These are phyloP conservation scores for Mycoemilia scoparia DNA, from an alignment of 192 early-diverging fungal genomes.

Conservation along the genomic window DNA sequence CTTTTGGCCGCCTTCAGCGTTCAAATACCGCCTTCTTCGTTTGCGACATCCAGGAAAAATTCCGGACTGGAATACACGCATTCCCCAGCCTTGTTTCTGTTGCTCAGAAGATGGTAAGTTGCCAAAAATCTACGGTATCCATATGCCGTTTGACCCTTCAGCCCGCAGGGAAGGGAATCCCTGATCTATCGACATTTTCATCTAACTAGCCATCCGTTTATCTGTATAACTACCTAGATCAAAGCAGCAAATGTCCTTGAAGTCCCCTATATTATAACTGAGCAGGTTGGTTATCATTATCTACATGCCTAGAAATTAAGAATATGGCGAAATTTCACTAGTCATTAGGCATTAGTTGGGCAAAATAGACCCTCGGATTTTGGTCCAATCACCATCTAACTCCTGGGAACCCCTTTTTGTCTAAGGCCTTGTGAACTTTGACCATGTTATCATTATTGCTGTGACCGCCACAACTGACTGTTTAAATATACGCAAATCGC, in stretches of 20 bases:
- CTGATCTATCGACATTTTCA: not conserved
- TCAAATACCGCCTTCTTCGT: constrained; percentile 68
- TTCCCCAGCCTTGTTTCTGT: constrained; percentile 65
- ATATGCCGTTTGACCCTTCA: not conserved
- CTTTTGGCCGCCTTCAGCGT: constrained; percentile 27
- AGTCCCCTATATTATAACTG: constrained; percentile 78
- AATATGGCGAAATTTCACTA: no score
- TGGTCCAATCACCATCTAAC: no score
- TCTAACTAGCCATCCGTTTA: not conserved
- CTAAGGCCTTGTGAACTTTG: no score
- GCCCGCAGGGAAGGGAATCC: not conserved
- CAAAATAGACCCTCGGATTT: no score
- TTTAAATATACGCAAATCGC: no score
- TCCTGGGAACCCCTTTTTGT: no score
- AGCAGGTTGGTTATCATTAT: no score
- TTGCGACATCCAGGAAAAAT: constrained; percentile 85
- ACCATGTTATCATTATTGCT: no score
- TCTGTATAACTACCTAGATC: constrained; percentile 37
- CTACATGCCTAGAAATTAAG: no score
- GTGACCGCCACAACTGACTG: no score
- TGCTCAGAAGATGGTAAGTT: constrained; percentile 77
- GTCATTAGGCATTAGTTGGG: no score
- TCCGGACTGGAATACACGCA: constrained; percentile 57
- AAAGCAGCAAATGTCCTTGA: constrained; percentile 50
- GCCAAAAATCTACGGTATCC: no score